These are phyloP conservation scores for Arabidopsis arenosa DNA, from an alignment of 345 rosid species.

Conservation along the genomic window DNA sequence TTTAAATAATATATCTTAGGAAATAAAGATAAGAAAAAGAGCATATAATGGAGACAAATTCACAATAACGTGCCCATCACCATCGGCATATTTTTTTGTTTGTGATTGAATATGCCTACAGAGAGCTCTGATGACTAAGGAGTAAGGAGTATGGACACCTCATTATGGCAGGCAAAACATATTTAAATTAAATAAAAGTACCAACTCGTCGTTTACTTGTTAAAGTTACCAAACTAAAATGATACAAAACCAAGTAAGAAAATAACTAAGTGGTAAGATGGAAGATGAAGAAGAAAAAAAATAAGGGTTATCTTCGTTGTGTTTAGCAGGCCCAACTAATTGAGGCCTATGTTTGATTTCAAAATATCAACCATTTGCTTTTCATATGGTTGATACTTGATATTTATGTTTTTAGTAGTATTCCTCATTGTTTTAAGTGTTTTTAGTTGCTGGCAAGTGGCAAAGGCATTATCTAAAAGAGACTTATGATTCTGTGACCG, in stretches of 20 bases:
- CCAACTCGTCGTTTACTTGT: conserved; percentile 28
- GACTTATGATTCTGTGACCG: neutral
- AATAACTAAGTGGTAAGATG: neutral
- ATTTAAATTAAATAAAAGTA: neutral
- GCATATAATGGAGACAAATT: conserved; percentile 31
- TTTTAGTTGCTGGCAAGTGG: neutral
- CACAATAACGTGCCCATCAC: conserved; percentile 44
- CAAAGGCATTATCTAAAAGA: neutral
- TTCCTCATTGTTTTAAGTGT: neutral
- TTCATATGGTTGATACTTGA: neutral
- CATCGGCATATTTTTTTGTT: conserved; percentile 37
- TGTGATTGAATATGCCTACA: conserved; percentile 34
- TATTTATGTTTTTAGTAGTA: neutral
- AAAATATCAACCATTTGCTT: neutral
- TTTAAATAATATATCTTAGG: neutral
- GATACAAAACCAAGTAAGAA: neutral
- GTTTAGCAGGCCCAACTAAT: neutral
- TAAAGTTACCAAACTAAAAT: neutral
- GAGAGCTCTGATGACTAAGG: conserved; percentile 17
- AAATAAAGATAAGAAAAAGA: conserved; percentile 22
- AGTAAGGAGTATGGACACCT: conserved; percentile 13
- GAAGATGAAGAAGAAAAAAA: neutral
- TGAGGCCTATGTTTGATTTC: neutral
- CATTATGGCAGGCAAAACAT: neutral
- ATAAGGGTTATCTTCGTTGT: neutral